Evolutionary conservation across 208 protist species (phyloP).

Genomic region (Acanthamoeba triangularis): DNA sequence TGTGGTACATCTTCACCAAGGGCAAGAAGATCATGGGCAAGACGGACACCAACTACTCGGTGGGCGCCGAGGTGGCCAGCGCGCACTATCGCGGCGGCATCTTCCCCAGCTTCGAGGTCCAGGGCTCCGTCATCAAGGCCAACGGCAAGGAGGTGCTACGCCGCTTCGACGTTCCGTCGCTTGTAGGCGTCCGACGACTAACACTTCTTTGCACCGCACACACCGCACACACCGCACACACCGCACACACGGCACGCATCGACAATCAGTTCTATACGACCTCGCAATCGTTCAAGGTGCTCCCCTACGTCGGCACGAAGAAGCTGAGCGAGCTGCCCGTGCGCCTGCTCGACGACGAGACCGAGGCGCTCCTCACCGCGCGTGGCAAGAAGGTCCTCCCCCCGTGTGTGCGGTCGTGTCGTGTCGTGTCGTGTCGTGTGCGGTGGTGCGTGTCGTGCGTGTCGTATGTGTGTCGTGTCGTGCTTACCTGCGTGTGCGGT

Average conservation of each 20-base stretch:
- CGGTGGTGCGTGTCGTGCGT: not conserved
- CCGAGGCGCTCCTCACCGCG: not conserved
- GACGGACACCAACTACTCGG: slow-evolving; percentile 33
- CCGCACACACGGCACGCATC: too few species aligned
- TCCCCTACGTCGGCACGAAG: not conserved
- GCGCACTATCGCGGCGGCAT: not conserved
- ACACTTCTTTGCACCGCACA: not conserved
- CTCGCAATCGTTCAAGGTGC: not conserved
- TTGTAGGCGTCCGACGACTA: not conserved
- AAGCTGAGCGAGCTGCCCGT: not conserved
- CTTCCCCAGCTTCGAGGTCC: not conserved
- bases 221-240: not conserved
- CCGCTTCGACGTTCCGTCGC: too few species aligned
- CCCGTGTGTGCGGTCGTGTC: not conserved
- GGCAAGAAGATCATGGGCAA: not conserved
- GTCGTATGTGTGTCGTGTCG: too few species aligned
- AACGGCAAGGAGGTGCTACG: slow-evolving; percentile 4
- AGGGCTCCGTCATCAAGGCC: slow-evolving; percentile 15
- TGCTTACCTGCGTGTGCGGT: too few species aligned
- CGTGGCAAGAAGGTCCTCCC: not conserved
- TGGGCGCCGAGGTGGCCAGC: not conserved
- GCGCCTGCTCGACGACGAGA: not conserved
- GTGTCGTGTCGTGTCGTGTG: not conserved
- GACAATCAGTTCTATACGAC: not conserved
- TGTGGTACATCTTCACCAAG: not conserved